phyloP scores from a whole-genome alignment of 768 basidiomycete species.

The Dioszegia hungarica region DNA sequence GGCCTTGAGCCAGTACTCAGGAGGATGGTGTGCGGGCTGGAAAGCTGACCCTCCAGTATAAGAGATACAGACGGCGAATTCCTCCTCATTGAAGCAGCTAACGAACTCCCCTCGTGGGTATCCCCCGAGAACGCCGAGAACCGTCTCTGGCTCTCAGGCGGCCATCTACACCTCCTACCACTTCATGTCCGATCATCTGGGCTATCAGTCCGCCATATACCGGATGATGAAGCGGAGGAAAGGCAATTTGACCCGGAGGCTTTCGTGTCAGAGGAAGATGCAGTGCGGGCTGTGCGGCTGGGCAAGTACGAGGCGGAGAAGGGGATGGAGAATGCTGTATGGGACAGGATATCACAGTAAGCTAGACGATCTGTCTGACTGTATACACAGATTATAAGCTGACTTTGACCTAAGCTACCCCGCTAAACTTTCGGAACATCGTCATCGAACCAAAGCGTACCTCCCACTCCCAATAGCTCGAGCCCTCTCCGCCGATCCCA shows the following conservation, averaged over 20 bases:
- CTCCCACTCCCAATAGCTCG: constrained; percentile 74
- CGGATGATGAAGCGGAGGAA: constrained; percentile 57
- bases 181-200: constrained; percentile 63
- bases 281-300: constrained; percentile 30
- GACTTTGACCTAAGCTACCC: no score
- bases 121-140: constrained; percentile 86
- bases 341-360: constrained; percentile 66
- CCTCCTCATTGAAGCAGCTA: constrained; percentile 91
- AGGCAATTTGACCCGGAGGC: constrained; percentile 30
- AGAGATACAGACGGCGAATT: constrained; percentile 94
- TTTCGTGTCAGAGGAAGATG: constrained; percentile 33
- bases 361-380: constrained; percentile 10
- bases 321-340: constrained; percentile 63
- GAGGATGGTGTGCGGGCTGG: no score
- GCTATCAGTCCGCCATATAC: constrained; percentile 56
- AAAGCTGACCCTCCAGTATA: constrained; percentile 51
- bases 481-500: constrained; percentile 61
- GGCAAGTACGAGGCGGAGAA: constrained; percentile 60
- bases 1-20: no score
- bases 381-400: no score
- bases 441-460: constrained; percentile 70
- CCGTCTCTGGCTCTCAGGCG: constrained; percentile 86
- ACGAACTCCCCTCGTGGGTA: constrained; percentile 81
- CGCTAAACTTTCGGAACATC: constrained; percentile 58
- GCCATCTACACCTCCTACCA: constrained; percentile 79